These are phyloP conservation scores for Fusarium paranaense DNA, from an alignment of 2,329 filamentous ascomycete genomes.

Conservation along the genomic window DNA sequence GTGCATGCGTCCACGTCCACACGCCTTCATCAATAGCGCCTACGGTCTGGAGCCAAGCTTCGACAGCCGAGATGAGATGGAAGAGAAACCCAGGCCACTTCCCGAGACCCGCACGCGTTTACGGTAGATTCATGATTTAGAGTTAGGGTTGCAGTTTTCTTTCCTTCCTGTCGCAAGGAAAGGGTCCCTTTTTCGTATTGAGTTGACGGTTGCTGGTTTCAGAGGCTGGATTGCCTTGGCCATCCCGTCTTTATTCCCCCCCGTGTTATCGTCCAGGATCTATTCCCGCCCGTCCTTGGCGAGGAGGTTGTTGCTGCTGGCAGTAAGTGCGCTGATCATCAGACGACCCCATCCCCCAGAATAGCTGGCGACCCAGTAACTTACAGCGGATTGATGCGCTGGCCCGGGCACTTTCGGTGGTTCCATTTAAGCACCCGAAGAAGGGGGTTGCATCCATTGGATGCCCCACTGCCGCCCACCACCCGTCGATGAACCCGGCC, in stretches of 20 bases:
- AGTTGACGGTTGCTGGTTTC: constrained; percentile 13
- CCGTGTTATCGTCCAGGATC: constrained; percentile 21
- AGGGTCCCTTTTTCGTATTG: constrained; percentile 25
- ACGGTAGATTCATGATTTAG: constrained; percentile 24
- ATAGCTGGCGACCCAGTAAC: background rate
- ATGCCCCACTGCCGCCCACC: background rate
- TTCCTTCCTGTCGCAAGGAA: background rate
- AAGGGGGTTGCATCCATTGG: background rate
- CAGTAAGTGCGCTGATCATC: constrained; percentile 9
- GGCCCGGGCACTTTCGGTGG: constrained; percentile 6
- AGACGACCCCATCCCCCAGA: constrained; percentile 6
- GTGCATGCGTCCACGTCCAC: background rate
- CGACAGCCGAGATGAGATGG: constrained; percentile 41
- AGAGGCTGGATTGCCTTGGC: background rate
- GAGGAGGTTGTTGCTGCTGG: background rate
- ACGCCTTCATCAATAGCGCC: constrained; percentile 1
- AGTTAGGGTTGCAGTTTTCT: constrained; percentile 21
- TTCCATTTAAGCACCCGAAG: constrained; percentile 20
- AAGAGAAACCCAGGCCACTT: constrained; percentile 2
- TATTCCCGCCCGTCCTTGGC: background rate
- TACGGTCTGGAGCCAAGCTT: constrained; percentile 33
- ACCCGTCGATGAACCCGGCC: constrained; percentile 8
- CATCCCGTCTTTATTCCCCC: constrained; percentile 8
- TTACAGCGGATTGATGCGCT: constrained; percentile 4
- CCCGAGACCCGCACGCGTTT: constrained; percentile 1